A percentile compares a stretch with the other conserved stretches of the same genome.
Evolutionary conservation across 1,139 yeast species (phyloP).

Genomic region (Yamadazyma sp.): DNA sequence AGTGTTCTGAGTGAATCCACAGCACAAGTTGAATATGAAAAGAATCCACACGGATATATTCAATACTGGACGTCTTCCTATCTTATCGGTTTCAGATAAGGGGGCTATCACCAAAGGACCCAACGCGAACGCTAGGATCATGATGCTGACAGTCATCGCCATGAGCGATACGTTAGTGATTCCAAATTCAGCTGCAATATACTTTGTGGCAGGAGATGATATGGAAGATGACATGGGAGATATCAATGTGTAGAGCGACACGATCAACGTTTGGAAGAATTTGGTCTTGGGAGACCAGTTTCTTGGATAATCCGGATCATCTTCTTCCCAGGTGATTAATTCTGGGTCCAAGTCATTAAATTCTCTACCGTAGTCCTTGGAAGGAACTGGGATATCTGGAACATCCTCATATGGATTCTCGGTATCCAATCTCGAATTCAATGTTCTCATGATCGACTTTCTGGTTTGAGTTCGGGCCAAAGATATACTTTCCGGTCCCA

Average conservation of each 20-base stretch:
- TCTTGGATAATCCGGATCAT: conserved; percentile 61
- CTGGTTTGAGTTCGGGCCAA: conserved; percentile 36
- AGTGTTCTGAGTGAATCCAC: conserved; percentile 53
- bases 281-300: conserved; percentile 52
- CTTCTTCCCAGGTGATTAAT: conserved; percentile 64
- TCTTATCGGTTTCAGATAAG: conserved; percentile 50
- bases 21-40: conserved; percentile 55
- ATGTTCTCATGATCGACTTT: conserved; percentile 32
- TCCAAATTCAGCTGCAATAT: conserved; percentile 43
- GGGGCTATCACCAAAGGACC: conserved; percentile 65
- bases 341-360: conserved; percentile 57
- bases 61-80: conserved; percentile 54
- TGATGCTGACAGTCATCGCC: conserved; percentile 55
- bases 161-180: conserved; percentile 38
- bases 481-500: conserved; percentile 23
- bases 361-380: conserved; percentile 48
- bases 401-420: conserved; percentile 23
- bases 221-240: conserved; percentile 63
- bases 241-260: conserved; percentile 51
- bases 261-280: conserved; percentile 45
- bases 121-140: conserved; percentile 63
- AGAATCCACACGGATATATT: conserved; percentile 51
- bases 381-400: conserved; percentile 41
- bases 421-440: conserved; percentile 20
- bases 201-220: conserved; percentile 55